Evolutionary conservation across 192 early-diverging fungal species (phyloP).

Genomic region (Gryganskiella cystojenkinii): DNA sequence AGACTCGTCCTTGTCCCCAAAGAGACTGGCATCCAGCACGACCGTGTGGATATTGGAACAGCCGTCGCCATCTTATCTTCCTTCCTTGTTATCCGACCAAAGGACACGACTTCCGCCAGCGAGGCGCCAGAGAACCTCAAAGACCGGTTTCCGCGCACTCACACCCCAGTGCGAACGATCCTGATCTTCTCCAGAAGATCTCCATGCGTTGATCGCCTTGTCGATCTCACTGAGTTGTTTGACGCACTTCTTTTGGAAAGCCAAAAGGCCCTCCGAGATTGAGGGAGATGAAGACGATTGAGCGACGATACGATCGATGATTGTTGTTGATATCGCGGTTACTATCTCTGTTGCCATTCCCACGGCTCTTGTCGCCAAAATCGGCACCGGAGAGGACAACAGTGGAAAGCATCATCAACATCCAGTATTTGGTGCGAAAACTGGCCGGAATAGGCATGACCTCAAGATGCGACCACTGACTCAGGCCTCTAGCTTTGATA

Average conservation of each 20-base stretch:
- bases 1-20: background rate
- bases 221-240: conserved; percentile 10
- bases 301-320: conserved; percentile 15
- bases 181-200: background rate
- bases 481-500: no score
- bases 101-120: conserved; percentile 24
- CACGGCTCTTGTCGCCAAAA: no score
- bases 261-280: background rate
- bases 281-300: background rate
- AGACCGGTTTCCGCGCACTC: conserved; percentile 35
- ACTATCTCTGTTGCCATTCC: no score
- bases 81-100: background rate
- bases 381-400: no score
- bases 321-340: no score
- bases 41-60: conserved; percentile 35
- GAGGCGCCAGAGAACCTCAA: conserved; percentile 37
- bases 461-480: no score
- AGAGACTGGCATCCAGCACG: conserved; percentile 21
- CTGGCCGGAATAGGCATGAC: no score
- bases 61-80: background rate
- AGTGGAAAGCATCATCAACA: no score
- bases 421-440: no score
- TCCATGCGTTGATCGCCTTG: conserved; percentile 24
- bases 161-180: conserved; percentile 47
- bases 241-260: conserved; percentile 14